Evolutionary conservation across 768 basidiomycete species (phyloP).

Genomic region (Ephemerocybe angulata): DNA sequence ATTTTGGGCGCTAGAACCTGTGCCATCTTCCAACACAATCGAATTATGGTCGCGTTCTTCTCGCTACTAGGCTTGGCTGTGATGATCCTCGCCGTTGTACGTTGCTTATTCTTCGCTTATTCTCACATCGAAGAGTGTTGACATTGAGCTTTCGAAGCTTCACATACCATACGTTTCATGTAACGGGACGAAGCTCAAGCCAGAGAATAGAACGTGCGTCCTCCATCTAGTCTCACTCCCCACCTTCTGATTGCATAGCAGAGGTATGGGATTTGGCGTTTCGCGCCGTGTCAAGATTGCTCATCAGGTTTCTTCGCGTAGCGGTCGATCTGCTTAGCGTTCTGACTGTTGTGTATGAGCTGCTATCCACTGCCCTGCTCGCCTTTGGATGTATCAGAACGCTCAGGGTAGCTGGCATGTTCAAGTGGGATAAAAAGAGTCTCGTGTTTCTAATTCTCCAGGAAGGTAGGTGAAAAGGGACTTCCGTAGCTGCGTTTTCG

Average conservation of each 20-base stretch:
- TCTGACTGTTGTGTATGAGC: not conserved
- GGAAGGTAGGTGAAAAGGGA: not conserved
- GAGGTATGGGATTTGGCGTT: not conserved
- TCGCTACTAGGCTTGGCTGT: not conserved
- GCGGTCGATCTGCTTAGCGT: not conserved
- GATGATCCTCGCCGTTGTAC: not conserved
- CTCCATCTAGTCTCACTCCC: no score
- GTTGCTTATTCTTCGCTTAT: not conserved
- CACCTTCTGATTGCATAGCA: not conserved
- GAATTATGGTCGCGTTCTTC: constrained; percentile 2
- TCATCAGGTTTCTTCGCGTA: not conserved
- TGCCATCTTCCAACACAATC: not conserved
- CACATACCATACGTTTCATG: constrained; percentile 9
- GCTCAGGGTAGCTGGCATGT: not conserved
- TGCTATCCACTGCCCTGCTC: not conserved
- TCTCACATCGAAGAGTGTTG: not conserved
- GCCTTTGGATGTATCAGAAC: not conserved
- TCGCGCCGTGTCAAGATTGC: not conserved
- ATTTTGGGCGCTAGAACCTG: constrained; percentile 7
- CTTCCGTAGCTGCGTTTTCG: not conserved
- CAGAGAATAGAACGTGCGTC: constrained; percentile 3
- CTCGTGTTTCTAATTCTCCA: not conserved
- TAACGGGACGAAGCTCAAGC: not conserved
- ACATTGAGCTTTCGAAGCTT: not conserved
- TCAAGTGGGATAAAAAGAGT: not conserved